Evolutionary conservation across 495 filamentous ascomycete genomes (phyloP), one percentile per base, ranked within the genome.

Genomic region (Evansstolkia leycettana): DNA sequence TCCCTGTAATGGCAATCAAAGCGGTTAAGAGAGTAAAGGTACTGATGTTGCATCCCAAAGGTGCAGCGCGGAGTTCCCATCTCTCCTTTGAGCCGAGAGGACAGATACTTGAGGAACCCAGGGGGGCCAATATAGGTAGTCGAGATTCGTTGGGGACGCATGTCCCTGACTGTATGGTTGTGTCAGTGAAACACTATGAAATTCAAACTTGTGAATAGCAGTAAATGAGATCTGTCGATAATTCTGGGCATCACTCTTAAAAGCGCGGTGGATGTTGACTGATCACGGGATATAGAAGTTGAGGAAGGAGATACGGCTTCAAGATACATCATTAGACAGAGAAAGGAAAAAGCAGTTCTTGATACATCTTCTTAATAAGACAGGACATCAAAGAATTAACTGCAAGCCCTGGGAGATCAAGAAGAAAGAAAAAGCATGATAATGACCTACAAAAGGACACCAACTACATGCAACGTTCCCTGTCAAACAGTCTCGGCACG

Each of bases 361-460:
- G n/a, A n/a, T n/a, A n/a, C n/a, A n/a, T n/a, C n/a, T n/a, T n/a
- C n/a, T n/a, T n/a, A n/a, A n/a, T n/a, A n/a, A n/a, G n/a, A n/a
- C n/a, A n/a, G n/a, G n/a, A n/a, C n/a, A n/a, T n/a, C n/a, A n/a
- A n/a, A n/a, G n/a, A n/a, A n/a, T n/a, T n/a, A n/a, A n/a, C n/a
- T n/a, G n/a, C n/a, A n/a, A n/a, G n/a, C n/a, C n/a, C n/a, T n/a
- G n/a, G n/a, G n/a, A n/a, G n/a, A n/a, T n/a, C n/a, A 25, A 37
- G 9, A 23, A 11, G 17, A 34, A 36, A 44, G n/a, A 25, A 34
- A 11, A 12, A 23, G 41, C 28, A 30, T 4, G 26, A 26, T 18
- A 17, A 33, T 27, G 11, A 59, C 67, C 37, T 59, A 74, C 69
- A 43, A 64, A 55, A n/a, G 68, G 52, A 47, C 70, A 74, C 70